These are phyloP conservation scores for Physcomitrium patens DNA, from an alignment of 225 moss, liverwort and hornwort species.

Conservation along the genomic window DNA sequence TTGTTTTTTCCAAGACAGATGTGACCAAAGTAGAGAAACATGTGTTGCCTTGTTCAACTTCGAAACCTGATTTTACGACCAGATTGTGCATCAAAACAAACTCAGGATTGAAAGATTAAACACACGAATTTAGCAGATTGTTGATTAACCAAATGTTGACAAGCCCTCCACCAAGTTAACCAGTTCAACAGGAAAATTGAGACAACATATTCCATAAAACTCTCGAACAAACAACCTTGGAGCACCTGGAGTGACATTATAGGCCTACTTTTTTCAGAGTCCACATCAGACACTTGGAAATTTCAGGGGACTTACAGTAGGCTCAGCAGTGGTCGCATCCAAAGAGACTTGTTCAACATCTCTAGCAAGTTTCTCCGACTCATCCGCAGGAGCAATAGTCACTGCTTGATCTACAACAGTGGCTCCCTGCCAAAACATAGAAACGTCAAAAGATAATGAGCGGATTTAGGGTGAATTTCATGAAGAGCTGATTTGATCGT, in stretches of 20 bases:
- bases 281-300: not conserved
- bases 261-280: too few species aligned
- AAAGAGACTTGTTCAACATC: slow-evolving; percentile 49
- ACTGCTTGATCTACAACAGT: slow-evolving; percentile 95
- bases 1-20: not conserved
- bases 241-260: not conserved
- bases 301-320: slow-evolving; percentile 31
- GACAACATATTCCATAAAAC: not conserved
- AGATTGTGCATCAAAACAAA: not conserved
- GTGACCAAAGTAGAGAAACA: not conserved
- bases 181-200: not conserved
- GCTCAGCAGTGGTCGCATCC: slow-evolving; percentile 39
- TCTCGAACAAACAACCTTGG: not conserved
- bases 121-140: not conserved
- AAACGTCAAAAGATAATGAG: not conserved
- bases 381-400: slow-evolving; percentile 83
- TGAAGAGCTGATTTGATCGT: not conserved
- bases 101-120: not conserved
- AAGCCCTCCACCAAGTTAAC: not conserved
- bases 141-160: not conserved
- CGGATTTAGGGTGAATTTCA: not conserved
- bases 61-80: too few species aligned
- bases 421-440: slow-evolving; percentile 68
- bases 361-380: slow-evolving; percentile 71
- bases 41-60: too few species aligned